These are phyloP conservation scores for Draba incana DNA, from an alignment of 345 rosid genomes.

Conservation along the genomic window DNA sequence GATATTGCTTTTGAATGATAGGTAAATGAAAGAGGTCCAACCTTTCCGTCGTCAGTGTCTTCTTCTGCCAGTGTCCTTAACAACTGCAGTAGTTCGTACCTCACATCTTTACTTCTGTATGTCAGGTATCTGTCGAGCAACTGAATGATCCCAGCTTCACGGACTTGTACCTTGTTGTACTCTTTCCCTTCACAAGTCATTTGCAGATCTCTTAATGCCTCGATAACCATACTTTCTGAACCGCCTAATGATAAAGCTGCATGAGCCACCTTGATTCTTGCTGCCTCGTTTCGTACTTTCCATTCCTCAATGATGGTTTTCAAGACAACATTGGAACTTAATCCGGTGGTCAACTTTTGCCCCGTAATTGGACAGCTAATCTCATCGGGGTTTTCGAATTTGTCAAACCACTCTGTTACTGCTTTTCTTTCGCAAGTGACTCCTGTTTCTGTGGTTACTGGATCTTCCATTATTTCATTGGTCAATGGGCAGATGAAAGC, in stretches of 20 bases:
- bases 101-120: conserved; percentile 57
- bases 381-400: conserved; percentile 46
- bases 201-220: conserved; percentile 70
- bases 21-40: conserved; percentile 39
- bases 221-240: conserved; percentile 66
- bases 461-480: conserved; percentile 83
- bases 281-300: conserved; percentile 74
- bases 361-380: conserved; percentile 67
- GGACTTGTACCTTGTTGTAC: conserved; percentile 54
- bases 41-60: conserved; percentile 62
- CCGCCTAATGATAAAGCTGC: conserved; percentile 74
- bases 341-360: conserved; percentile 43
- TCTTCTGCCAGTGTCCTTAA: conserved; percentile 55
- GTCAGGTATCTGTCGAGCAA: conserved; percentile 54
- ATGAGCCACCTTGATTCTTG: conserved; percentile 67
- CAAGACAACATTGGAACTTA: conserved; percentile 60
- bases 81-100: conserved; percentile 62
- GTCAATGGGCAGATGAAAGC: conserved; percentile 86
- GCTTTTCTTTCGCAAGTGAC: conserved; percentile 76
- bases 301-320: conserved; percentile 80
- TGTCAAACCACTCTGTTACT: conserved; percentile 64
- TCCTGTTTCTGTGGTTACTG: conserved; percentile 79
- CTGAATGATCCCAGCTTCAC: conserved; percentile 62
- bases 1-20: background rate
- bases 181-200: conserved; percentile 57